These are phyloP conservation scores for Fonsecaea multimorphosa DNA, from an alignment of 2,329 filamentous ascomycete species.

Conservation along the genomic window DNA sequence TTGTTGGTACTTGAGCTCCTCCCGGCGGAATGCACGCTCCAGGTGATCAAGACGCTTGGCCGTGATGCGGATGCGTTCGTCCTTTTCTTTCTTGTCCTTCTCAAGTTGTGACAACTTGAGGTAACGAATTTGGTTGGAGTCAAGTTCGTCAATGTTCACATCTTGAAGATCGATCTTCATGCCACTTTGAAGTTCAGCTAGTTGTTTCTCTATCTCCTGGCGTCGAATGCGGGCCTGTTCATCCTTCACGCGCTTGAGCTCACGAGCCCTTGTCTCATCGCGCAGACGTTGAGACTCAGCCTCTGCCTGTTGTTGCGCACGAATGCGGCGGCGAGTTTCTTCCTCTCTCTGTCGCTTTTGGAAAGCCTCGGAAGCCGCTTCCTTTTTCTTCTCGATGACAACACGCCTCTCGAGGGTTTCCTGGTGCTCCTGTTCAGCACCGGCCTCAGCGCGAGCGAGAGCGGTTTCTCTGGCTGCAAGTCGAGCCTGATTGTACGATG, in stretches of 20 bases:
- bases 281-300: constrained; percentile 86
- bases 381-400: constrained; percentile 95
- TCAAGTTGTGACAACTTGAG: constrained; percentile 96
- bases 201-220: constrained; percentile 91
- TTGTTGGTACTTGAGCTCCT: constrained; percentile 89
- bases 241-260: constrained; percentile 81
- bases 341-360: constrained; percentile 92
- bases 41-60: constrained; percentile 96
- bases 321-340: constrained; percentile 82
- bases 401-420: constrained; percentile 85
- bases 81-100: constrained; percentile 96
- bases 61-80: constrained; percentile 86
- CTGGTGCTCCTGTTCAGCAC: constrained; percentile 88
- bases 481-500: constrained; percentile 81
- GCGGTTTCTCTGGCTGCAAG: constrained; percentile 79
- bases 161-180: constrained; percentile 80
- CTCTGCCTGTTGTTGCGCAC: constrained; percentile 85
- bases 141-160: constrained; percentile 78
- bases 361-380: constrained; percentile 85
- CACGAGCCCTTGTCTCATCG: constrained; percentile 91
- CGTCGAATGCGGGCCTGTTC: constrained; percentile 89
- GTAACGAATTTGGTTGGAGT: constrained; percentile 86
- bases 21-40: constrained; percentile 94
- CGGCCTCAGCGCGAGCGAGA: constrained; percentile 79
- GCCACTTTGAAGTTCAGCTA: constrained; percentile 87